Conservation (phyloP, 2,329 filamentous ascomycete genomes). For the Paracoccidioides brasiliensis region DNA sequence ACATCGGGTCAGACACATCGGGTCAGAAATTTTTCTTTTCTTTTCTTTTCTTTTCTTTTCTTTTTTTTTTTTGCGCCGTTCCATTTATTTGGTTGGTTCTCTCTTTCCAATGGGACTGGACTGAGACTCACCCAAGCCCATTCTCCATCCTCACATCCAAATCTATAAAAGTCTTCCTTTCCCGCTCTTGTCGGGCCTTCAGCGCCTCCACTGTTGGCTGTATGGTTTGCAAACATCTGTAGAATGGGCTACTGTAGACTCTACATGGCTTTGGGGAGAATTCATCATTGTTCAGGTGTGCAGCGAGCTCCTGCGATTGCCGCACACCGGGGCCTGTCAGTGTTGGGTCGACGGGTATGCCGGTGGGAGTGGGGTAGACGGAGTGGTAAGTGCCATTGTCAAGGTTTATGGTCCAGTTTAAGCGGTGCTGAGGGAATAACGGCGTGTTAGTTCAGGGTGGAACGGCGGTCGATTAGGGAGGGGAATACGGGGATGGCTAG, state of each 20-base stretch:
- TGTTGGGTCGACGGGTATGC: conserved; percentile 74
- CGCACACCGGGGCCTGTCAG: conserved; percentile 75
- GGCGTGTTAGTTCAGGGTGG: not conserved
- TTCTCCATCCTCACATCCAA: conserved; percentile 38
- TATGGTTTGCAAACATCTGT: conserved; percentile 76
- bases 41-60: too few species aligned
- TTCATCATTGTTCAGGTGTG: conserved; percentile 18
- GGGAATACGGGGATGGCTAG: not conserved
- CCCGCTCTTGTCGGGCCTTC: conserved; percentile 21
- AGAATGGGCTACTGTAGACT: conserved; percentile 76
- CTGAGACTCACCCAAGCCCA: conserved; percentile 35
- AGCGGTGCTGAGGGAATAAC: conserved; percentile 55
- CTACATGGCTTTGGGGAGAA: conserved; percentile 30
- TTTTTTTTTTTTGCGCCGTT: not conserved
- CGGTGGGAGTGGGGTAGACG: conserved; percentile 65
- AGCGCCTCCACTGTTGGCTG: conserved; percentile 43
- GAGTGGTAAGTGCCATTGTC: conserved; percentile 65
- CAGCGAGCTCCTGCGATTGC: conserved; percentile 66
- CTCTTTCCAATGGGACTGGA: not conserved
- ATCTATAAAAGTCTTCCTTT: conserved; percentile 20
- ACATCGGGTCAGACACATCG: not conserved
- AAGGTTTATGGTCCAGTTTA: conserved; percentile 76
- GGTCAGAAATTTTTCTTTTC: too few species aligned
- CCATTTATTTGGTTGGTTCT: not conserved
- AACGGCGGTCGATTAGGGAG: conserved; percentile 6